phyloP scores from a whole-genome alignment of 2,329 filamentous ascomycete genomes.

The Aspergillus sp. region DNA sequence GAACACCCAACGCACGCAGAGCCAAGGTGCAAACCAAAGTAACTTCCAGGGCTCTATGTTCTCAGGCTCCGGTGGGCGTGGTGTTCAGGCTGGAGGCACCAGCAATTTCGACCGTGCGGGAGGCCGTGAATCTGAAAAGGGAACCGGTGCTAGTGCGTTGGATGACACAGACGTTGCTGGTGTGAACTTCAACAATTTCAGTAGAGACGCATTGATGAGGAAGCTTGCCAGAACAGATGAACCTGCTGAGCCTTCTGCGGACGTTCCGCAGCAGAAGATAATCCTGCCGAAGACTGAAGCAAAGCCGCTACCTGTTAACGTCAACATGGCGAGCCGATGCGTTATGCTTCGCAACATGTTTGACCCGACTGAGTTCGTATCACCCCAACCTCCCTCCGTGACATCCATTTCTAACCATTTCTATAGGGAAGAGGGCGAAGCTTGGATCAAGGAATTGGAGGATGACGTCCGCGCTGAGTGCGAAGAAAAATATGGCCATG shows the following conservation, averaged over 20 bases:
- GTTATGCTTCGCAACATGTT: conserved; percentile 96
- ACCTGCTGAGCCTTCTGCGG: conserved; percentile 60
- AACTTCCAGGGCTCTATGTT: conserved; percentile 88
- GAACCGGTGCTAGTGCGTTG: conserved; percentile 85
- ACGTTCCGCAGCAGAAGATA: conserved; percentile 72
- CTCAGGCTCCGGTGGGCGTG: conserved; percentile 86
- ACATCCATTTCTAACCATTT: conserved; percentile 38
- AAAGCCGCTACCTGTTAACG: conserved; percentile 79
- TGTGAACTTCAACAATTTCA: conserved; percentile 99
- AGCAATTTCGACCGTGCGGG: conserved; percentile 87
- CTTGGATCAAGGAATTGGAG: conserved; percentile 92
- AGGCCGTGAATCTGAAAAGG: conserved; percentile 86
- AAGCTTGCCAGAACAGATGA: conserved; percentile 97
- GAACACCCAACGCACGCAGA: conserved; percentile 90
- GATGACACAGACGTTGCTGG: conserved; percentile 97
- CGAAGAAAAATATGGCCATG: conserved; percentile 92
- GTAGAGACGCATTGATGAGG: conserved; percentile 96
- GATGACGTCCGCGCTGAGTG: conserved; percentile 92
- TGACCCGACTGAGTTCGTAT: conserved; percentile 81
- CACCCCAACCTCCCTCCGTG: not conserved
- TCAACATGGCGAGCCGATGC: conserved; percentile 91
- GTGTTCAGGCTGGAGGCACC: conserved; percentile 74
- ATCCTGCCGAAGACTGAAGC: conserved; percentile 78
- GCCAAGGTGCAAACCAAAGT: conserved; percentile 67
- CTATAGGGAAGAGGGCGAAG: conserved; percentile 78